Evolutionary conservation across 495 filamentous ascomycete genomes (phyloP), one percentile per base, ranked within the genome.

Genomic region (Neurospora africana): DNA sequence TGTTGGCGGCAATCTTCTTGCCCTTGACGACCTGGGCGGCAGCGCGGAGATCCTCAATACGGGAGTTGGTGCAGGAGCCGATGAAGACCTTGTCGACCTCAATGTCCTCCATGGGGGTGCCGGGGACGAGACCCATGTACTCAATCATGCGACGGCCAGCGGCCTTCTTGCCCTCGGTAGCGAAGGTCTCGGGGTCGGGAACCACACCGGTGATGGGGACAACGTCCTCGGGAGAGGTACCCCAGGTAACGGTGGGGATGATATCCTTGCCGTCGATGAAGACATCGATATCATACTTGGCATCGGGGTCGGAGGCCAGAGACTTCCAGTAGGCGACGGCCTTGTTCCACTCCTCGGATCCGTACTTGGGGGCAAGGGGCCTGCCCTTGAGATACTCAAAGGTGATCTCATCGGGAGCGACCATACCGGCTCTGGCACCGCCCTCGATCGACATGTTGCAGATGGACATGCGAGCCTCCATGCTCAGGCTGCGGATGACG

Each of bases 371-470:
- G 27, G 95, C 93, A 73, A 99, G 84, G 47, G 95, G 95, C 75
- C 91, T 87, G 68, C 90, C 92, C 86, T 95, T 92, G 74, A 99
- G 91, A 79, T 99, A 99, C 75, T 96, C 91, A 77, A 97, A 95
- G 6, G 95, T 98, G 61, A 85, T 92, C 80, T 97, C 90, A 74
- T 99, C 95, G 3, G 95, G 95, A 35, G 95, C 95, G 71, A 99
- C 90, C 92, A 99, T 95, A 72, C 95, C 95, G 72, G 95, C 95
- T 84, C 95, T 88, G 44, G 95, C 95, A 83, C 95, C 95, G 72
- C 84, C 95, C 85, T 99, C 95, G 79, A 98, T 98, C n/a, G 95
- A 93, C 95, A 99, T 99, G 85, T 99, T 99, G 83, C 95, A 98
- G 79, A 99, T 95, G 71, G 93, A 97, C 95, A 99, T 98, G 77